Conservation (phyloP, 2,329 filamentous ascomycete genomes). For the Fusarium sarcochroum region DNA sequence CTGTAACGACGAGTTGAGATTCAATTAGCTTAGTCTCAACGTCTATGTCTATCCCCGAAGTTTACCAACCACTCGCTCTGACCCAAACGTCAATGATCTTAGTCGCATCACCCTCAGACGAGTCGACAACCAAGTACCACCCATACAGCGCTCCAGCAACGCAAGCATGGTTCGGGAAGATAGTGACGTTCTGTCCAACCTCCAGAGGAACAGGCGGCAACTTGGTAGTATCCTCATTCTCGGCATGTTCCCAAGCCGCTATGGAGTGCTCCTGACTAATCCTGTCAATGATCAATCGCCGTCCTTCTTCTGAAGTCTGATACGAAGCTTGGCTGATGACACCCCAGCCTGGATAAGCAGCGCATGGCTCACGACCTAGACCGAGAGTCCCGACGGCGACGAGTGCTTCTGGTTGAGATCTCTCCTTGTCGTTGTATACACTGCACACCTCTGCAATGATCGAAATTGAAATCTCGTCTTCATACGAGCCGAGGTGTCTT, state of each 20-base stretch:
- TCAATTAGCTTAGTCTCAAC: background rate
- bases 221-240: slow-evolving; percentile 7
- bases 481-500: slow-evolving; percentile 45
- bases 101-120: slow-evolving; percentile 47
- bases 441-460: slow-evolving; percentile 74
- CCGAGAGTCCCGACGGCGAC: slow-evolving; percentile 71
- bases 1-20: too few relatives aligned
- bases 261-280: slow-evolving; percentile 78
- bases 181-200: slow-evolving; percentile 58
- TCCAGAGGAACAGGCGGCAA: slow-evolving; percentile 55
- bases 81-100: slow-evolving; percentile 71
- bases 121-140: slow-evolving; percentile 70
- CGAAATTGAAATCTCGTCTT: slow-evolving; percentile 66
- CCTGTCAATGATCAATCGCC: slow-evolving; percentile 67
- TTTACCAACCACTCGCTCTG: slow-evolving; percentile 66
- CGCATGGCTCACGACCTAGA: slow-evolving; percentile 73
- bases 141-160: slow-evolving; percentile 72
- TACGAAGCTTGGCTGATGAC: slow-evolving; percentile 61
- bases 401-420: slow-evolving; percentile 63
- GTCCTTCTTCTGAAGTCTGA: background rate
- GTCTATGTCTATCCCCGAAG: background rate
- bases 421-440: slow-evolving; percentile 63
- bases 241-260: slow-evolving; percentile 61
- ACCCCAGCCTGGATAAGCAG: slow-evolving; percentile 72
- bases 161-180: slow-evolving; percentile 77